Conservation (phyloP, 306 rosid genomes). For the Trifolium repens region DNA sequence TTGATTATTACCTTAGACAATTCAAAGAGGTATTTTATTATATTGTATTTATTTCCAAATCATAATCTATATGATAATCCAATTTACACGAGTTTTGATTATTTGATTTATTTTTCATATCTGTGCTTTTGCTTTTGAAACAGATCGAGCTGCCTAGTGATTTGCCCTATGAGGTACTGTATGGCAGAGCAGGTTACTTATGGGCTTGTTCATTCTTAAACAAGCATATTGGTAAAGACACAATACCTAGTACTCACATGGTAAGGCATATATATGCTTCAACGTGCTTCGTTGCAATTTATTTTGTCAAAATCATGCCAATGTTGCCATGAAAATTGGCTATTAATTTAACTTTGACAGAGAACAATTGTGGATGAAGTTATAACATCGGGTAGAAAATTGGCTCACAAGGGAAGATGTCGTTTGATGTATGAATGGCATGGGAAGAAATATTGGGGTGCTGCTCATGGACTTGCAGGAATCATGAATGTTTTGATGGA, state of each 20-base stretch:
- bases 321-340: conserved; percentile 20
- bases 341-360: conserved; percentile 49
- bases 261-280: conserved; percentile 49
- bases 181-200: conserved; percentile 78
- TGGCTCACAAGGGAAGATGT: conserved; percentile 63
- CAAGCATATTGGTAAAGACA: conserved; percentile 64
- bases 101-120: neutral
- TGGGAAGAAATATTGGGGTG: conserved; percentile 96
- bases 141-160: conserved; percentile 72
- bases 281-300: conserved; percentile 18
- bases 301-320: conserved; percentile 6
- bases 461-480: conserved; percentile 94
- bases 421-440: conserved; percentile 93
- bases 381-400: conserved; percentile 63
- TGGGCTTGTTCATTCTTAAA: conserved; percentile 87
- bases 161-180: conserved; percentile 74
- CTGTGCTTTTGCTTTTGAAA: conserved; percentile 36
- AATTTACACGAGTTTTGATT: conserved; percentile 7
- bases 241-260: conserved; percentile 52
- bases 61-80: conserved; percentile 19
- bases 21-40: conserved; percentile 59
- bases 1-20: conserved; percentile 56
- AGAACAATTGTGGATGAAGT: conserved; percentile 71
- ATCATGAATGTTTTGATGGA: conserved; percentile 82
- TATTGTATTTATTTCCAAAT: conserved; percentile 23